These are phyloP conservation scores for Colletotrichum magnum DNA, from an alignment of 2,329 filamentous ascomycete genomes.

Conservation along the genomic window DNA sequence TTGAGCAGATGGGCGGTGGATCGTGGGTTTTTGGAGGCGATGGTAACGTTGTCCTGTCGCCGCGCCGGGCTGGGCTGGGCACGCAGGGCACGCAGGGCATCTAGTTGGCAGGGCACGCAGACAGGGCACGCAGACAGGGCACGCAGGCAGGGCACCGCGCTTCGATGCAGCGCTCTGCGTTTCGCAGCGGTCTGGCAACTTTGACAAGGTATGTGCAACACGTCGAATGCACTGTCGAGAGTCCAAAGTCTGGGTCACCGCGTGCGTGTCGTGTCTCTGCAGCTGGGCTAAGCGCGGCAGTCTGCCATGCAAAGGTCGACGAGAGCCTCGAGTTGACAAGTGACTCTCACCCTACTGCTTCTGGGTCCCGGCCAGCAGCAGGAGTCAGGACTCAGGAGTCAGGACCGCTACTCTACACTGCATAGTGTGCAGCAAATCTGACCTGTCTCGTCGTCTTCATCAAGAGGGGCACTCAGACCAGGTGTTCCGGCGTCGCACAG, in stretches of 20 bases:
- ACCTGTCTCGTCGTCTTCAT: slow-evolving; percentile 30
- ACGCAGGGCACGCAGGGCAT: not conserved
- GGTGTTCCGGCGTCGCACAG: slow-evolving; percentile 40
- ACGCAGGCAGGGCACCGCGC: too few relatives aligned
- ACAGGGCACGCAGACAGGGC: too few relatives aligned
- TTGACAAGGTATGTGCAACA: not conserved
- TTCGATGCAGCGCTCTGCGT: not conserved
- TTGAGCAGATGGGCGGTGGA: slow-evolving; percentile 37
- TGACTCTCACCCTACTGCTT: not conserved
- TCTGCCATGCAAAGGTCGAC: too few relatives aligned
- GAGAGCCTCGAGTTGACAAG: too few relatives aligned
- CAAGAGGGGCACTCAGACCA: slow-evolving; percentile 40
- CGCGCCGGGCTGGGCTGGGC: not conserved
- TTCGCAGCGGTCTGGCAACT: slow-evolving; percentile 25
- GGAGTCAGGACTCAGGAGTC: too few relatives aligned
- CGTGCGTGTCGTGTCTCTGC: not conserved
- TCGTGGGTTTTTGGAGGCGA: not conserved
- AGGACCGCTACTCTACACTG: not conserved
- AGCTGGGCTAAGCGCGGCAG: slow-evolving; percentile 9
- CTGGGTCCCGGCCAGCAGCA: slow-evolving; percentile 11
- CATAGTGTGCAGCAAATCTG: slow-evolving; percentile 22
- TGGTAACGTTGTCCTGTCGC: too few relatives aligned
- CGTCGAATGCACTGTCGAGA: too few relatives aligned
- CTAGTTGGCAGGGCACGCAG: too few relatives aligned
- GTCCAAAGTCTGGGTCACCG: too few relatives aligned